Conservation (phyloP, 768 basidiomycete genomes). For the Fomitopsis serialis region DNA sequence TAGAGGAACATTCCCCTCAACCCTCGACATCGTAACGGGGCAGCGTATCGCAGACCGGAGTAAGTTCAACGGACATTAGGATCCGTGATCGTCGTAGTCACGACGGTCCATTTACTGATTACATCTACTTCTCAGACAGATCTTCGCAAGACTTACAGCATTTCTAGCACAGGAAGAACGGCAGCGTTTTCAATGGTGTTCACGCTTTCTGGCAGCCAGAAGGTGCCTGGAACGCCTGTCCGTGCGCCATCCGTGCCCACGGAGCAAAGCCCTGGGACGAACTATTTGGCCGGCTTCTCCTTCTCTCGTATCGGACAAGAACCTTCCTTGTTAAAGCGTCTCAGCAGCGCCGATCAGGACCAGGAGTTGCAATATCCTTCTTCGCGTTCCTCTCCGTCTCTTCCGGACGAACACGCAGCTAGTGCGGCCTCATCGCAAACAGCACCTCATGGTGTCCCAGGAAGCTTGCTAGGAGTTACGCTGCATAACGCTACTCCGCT, state of each 20-base stretch:
- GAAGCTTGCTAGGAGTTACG: too few relatives aligned
- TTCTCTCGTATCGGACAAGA: conserved; percentile 51
- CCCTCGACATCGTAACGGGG: background rate
- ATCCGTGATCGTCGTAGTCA: background rate
- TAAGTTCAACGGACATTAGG: background rate
- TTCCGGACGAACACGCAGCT: background rate
- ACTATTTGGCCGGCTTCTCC: conserved; percentile 35
- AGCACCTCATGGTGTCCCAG: background rate
- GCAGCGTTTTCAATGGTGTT: background rate
- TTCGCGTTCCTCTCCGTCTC: conserved; percentile 16
- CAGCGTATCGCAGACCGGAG: background rate
- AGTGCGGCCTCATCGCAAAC: background rate
- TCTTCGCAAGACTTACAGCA: too few relatives aligned
- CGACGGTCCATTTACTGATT: background rate
- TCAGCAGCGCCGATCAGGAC: conserved; percentile 32
- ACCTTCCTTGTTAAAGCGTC: conserved; percentile 47
- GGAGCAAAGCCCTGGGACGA: background rate
- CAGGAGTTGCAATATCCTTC: conserved; percentile 21
- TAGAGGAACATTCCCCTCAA: too few relatives aligned
- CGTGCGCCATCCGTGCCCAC: background rate
- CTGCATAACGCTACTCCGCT: too few relatives aligned
- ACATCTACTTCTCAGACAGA: background rate
- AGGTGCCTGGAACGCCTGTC: background rate
- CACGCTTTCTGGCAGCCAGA: background rate
- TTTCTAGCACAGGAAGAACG: too few relatives aligned